Evolutionary conservation across 192 early-diverging fungal genomes (phyloP), one percentile per base, ranked within the genome.

Genomic region (Coemansia umbellata): DNA sequence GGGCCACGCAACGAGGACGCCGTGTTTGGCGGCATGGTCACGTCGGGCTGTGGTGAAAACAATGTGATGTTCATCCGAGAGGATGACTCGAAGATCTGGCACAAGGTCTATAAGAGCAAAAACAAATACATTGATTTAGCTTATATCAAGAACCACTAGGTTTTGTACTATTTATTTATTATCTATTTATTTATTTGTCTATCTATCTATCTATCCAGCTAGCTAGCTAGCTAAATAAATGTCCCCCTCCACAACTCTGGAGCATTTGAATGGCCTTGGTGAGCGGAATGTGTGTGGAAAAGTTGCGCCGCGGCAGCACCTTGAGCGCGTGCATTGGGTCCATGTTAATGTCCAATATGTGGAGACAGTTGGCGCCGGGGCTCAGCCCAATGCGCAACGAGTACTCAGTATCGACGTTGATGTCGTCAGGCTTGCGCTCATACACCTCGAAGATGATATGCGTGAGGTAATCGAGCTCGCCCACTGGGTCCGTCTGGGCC

Each of bases 381-480:
- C 86, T 89, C 58, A 96, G 93, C 4, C 84, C 88, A 26, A 98
- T 82, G 5, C 95, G 74, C 15, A 98, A 78, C 7, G 91, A 93
- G 60, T 91, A 94, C 68, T 98, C 95, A 24, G 82, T 80, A 37
- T 60, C 58, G 3, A 63, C 21, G 24, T 57, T 50, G 47, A 68
- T 41, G 31, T 82, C 50, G 42, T 81, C 66, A 18, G 80, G 67
- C 45, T 76, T 85, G 37, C 94, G 79, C 78, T 96, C 94, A 50
- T 96, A 93, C 3, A 98, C 71, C 68, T 98, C 95, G 74, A 98
- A 96, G 5, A 91, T 94, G 45, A 98, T 98, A 55, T 98, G 95
- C 1, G 95, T 96, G 40, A 98, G 66, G 65, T 94, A 98, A 56
- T 98, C 95, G 14, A 98, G 71, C 74, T 98, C 95, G 21, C 85